Base-by-base conservation (phyloP, 2,329 filamentous ascomycete species). In the Colletotrichum costaricense region DNA sequence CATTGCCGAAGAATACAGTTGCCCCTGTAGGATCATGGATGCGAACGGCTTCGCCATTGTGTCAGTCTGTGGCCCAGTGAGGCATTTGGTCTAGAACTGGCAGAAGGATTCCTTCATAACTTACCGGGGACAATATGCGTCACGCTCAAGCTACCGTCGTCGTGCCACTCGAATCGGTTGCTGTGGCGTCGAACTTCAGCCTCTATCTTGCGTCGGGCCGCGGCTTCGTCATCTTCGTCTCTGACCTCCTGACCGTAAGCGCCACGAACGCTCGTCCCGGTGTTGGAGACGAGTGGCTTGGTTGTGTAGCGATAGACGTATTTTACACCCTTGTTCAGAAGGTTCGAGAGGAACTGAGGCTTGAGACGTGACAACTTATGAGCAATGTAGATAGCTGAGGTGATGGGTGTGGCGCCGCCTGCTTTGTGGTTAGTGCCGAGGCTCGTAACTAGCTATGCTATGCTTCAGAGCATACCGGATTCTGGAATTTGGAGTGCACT, bases 321-420 rank as follows among this genome's bases (percentile, higher is more conserved):
- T 26, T 76, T 76, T 5, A 82, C 78, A 1, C 79, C 80, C 52
- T 78, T 79, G 24, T 73, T 63, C 9, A 78, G 76, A 4, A 81
- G 71, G 26, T 79, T 78, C 0, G 78, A 63, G 24, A 78, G 73
- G 33, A 83, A 82, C 4, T 79, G 73, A 5, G 81, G 80, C 0
- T 75, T 78, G 38, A 75, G 76, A 42, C 76, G 65, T 49, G 78
- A 72, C 8, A 83, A 57, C 26, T 77, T 75, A 14, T 75, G 63
- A 7, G 77, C 80, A 12, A 83, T 62, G 2, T 76, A 76, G 7
- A 83, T 75, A 33, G 77, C 78, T 1, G 79, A 81, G 26, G 74
- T 81, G 11, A 83, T 78, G 0, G 81, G 82, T 4, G 82, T 82
- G 63, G 77, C 81, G n/a, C 82, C 81, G 5, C 80, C 81, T 80